Conservation (phyloP, 192 early-diverging fungal species). For the Polychytrium aggregatum region DNA sequence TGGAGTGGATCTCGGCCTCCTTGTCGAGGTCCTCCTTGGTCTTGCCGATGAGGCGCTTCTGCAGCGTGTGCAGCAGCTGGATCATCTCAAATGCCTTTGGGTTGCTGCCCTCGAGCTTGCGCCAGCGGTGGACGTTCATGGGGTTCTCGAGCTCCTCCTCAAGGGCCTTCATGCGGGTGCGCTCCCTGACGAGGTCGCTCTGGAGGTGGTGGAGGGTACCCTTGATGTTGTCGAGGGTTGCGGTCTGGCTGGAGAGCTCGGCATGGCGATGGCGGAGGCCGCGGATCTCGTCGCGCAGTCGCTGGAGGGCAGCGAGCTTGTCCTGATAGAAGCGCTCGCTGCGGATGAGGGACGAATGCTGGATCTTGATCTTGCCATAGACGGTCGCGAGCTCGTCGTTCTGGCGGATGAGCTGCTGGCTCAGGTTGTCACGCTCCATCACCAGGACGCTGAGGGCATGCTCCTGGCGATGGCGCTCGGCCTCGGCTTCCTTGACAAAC, state of each 20-base stretch:
- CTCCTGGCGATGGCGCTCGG: constrained; percentile 43
- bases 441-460: constrained; percentile 45
- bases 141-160: constrained; percentile 49
- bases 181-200: constrained; percentile 27
- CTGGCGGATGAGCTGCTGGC: constrained; percentile 40
- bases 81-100: constrained; percentile 47
- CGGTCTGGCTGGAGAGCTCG: constrained; percentile 16
- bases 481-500: constrained; percentile 55
- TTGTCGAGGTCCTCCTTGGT: constrained; percentile 39
- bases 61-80: constrained; percentile 44
- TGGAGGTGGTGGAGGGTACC: constrained; percentile 23
- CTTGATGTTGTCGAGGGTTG: constrained; percentile 18
- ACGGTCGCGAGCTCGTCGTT: constrained; percentile 46
- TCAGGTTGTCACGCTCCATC: constrained; percentile 45
- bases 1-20: constrained; percentile 31
- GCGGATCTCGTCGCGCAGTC: constrained; percentile 17
- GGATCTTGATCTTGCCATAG: constrained; percentile 43
- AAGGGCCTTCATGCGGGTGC: constrained; percentile 43
- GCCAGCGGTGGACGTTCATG: constrained; percentile 55
- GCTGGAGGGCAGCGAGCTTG: constrained; percentile 16
- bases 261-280: constrained; percentile 8
- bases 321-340: constrained; percentile 36
- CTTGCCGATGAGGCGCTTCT: constrained; percentile 46
- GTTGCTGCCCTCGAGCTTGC: constrained; percentile 48
- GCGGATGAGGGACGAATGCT: constrained; percentile 32